These are phyloP conservation scores for Euptelea pleiosperma DNA, from an alignment of 164 flowering plant species.

Conservation along the genomic window DNA sequence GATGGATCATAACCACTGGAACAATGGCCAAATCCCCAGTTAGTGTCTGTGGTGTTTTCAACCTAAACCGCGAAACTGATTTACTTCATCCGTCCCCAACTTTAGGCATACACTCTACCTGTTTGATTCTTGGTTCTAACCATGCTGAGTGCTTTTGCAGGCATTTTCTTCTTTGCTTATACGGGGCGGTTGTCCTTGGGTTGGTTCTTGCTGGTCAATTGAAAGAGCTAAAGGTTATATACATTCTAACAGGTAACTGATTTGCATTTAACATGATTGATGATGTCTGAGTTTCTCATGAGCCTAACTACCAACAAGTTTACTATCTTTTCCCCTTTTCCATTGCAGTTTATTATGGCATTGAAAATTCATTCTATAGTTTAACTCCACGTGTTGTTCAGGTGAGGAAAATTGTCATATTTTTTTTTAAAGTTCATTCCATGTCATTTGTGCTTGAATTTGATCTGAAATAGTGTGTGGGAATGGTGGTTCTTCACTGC, in stretches of 20 bases:
- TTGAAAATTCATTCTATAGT: constrained; percentile 66
- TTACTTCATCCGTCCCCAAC: too few species aligned
- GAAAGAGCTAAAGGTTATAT: constrained; percentile 57
- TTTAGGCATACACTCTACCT: not conserved
- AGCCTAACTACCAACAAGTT: not conserved
- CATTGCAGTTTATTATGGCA: constrained; percentile 80
- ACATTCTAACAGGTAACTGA: constrained; percentile 69
- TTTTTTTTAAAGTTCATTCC: not conserved
- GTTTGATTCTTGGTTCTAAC: not conserved
- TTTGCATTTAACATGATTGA: not conserved
- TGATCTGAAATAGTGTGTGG: not conserved
- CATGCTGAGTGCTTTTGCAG: constrained; percentile 35
- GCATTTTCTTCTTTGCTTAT: constrained; percentile 88
- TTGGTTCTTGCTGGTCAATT: constrained; percentile 76
- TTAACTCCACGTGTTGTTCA: constrained; percentile 85
- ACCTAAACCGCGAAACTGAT: not conserved
- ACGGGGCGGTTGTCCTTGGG: constrained; percentile 67
- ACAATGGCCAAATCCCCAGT: not conserved
- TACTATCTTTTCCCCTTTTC: constrained; percentile 10
- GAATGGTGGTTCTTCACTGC: not conserved
- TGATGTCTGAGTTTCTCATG: constrained; percentile 4
- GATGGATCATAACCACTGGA: not conserved
- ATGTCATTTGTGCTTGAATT: not conserved
- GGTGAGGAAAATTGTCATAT: constrained; percentile 35
- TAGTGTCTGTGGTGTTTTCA: constrained; percentile 6